phyloP scores from a whole-genome alignment of 257 asterid genomes.

The Solanum verrucosum region DNA sequence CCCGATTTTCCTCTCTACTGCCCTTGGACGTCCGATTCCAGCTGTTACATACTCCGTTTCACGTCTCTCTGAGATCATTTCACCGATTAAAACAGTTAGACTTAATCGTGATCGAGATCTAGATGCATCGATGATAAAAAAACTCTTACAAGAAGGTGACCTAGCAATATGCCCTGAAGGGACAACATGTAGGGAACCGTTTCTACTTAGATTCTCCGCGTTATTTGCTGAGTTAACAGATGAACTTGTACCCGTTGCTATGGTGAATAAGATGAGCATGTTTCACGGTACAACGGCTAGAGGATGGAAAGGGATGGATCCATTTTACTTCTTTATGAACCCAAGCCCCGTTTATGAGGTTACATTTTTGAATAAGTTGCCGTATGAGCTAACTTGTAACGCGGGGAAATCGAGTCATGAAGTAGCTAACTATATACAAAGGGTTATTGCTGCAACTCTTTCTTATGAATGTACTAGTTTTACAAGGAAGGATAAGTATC shows the following conservation, averaged over 20 bases:
- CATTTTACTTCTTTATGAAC: slow-evolving; percentile 29
- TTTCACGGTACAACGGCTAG: slow-evolving; percentile 30
- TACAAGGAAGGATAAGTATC: slow-evolving; percentile 29
- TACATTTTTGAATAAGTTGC: slow-evolving; percentile 23
- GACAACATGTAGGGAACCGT: slow-evolving; percentile 30
- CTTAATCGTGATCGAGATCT: slow-evolving; percentile 10
- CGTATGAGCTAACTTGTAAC: slow-evolving; percentile 16
- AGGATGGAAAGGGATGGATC: slow-evolving; percentile 36
- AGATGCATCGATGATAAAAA: slow-evolving; percentile 27
- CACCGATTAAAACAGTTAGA: slow-evolving; percentile 51
- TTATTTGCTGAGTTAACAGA: slow-evolving; percentile 29
- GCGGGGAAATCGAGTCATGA: slow-evolving; percentile 25
- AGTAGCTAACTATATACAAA: slow-evolving; percentile 28
- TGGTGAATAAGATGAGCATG: slow-evolving; percentile 36
- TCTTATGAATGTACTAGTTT: slow-evolving; percentile 24
- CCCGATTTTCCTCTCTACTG: slow-evolving; percentile 52
- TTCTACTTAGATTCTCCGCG: slow-evolving; percentile 24
- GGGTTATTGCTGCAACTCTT: slow-evolving; percentile 25
- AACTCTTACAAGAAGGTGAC: slow-evolving; percentile 19
- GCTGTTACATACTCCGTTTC: slow-evolving; percentile 66
- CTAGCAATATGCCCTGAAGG: slow-evolving; percentile 34
- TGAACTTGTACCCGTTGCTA: slow-evolving; percentile 25
- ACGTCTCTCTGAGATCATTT: slow-evolving; percentile 55
- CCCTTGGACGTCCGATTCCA: slow-evolving; percentile 60
- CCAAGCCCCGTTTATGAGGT: slow-evolving; percentile 28